Conservation (phyloP, 176 grass and related monocot species). For the Hsuehochloa calcarea region DNA sequence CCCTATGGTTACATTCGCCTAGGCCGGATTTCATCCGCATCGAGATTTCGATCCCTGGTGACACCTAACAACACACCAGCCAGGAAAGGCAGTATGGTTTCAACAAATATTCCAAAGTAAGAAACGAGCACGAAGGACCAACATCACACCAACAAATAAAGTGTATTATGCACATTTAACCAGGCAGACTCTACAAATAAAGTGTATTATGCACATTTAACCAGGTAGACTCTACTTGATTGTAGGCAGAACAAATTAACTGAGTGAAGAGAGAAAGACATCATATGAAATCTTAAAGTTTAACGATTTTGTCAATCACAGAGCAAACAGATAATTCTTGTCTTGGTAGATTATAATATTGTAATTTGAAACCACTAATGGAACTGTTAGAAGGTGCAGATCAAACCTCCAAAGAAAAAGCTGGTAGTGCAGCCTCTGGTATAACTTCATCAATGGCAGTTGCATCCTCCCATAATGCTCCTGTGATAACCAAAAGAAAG, state of each 20-base stretch:
- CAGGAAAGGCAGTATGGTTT: not conserved
- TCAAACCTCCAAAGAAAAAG: constrained; percentile 89
- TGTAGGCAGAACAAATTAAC: constrained; percentile 30
- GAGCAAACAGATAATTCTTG: not conserved
- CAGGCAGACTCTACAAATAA: constrained; percentile 6
- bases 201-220: constrained; percentile 11
- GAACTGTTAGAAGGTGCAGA: constrained; percentile 24
- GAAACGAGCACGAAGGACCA: not conserved
- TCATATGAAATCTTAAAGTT: constrained; percentile 28
- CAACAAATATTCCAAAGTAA: constrained; percentile 27
- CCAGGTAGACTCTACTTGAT: constrained; percentile 26
- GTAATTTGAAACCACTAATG: constrained; percentile 12
- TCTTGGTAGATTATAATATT: constrained; percentile 2
- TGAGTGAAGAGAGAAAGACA: constrained; percentile 12
- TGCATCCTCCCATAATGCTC: constrained; percentile 79
- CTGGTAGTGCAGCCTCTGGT: constrained; percentile 90
- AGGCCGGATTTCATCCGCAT: no score
- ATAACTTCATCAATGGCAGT: constrained; percentile 74
- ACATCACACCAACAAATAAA: constrained; percentile 2
- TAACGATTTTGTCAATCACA: not conserved
- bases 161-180: constrained; percentile 10
- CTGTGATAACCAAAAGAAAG: constrained; percentile 46
- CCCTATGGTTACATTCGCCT: no score
- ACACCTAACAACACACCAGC: constrained; percentile 21
- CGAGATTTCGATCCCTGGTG: no score